Evolutionary conservation across 2,329 filamentous ascomycete species (phyloP).

Genomic region (Hymenoscyphus infarciens): DNA sequence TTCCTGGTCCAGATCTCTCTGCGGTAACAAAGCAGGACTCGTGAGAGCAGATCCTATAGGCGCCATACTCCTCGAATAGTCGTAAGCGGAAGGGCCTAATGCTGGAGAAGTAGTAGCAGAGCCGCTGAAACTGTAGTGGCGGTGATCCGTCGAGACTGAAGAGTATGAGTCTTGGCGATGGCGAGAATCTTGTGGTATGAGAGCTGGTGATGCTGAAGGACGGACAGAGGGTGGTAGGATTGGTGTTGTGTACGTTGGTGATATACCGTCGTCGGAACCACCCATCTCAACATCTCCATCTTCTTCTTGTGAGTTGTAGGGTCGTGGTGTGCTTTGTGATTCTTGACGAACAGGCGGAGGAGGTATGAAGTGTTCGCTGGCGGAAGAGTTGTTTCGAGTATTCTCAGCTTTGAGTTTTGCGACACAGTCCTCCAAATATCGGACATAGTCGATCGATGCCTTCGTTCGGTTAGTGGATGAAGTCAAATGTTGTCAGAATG

Average conservation of each 20-base stretch:
- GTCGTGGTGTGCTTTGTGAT: conserved; percentile 33
- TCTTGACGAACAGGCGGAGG: conserved; percentile 25
- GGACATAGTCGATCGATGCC: conserved; percentile 95
- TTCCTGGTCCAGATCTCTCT: conserved; percentile 54
- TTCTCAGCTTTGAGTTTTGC: conserved; percentile 65
- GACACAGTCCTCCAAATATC: conserved; percentile 88
- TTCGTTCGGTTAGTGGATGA: conserved; percentile 37
- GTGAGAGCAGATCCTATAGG: conserved; percentile 50
- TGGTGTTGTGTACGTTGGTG: conserved; percentile 43
- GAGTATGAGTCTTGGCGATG: conserved; percentile 52
- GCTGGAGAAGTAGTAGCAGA: conserved; percentile 53
- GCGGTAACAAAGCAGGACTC: conserved; percentile 54
- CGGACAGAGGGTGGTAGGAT: conserved; percentile 31
- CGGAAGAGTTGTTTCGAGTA: conserved; percentile 27
- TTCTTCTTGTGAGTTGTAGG: conserved; percentile 43
- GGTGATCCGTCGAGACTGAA: conserved; percentile 44
- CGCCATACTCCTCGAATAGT: conserved; percentile 40
- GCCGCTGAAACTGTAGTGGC: conserved; percentile 48
- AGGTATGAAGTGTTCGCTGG: conserved; percentile 22
- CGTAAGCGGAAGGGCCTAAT: conserved; percentile 50
- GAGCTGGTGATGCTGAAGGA: conserved; percentile 50
- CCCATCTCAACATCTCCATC: conserved; percentile 60
- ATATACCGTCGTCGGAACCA: conserved; percentile 46
- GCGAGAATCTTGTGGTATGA: conserved; percentile 45
- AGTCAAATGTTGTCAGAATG: neutral